Evolutionary conservation across 2,329 filamentous ascomycete species (phyloP).

Genomic region (Mollisia scopiformis): DNA sequence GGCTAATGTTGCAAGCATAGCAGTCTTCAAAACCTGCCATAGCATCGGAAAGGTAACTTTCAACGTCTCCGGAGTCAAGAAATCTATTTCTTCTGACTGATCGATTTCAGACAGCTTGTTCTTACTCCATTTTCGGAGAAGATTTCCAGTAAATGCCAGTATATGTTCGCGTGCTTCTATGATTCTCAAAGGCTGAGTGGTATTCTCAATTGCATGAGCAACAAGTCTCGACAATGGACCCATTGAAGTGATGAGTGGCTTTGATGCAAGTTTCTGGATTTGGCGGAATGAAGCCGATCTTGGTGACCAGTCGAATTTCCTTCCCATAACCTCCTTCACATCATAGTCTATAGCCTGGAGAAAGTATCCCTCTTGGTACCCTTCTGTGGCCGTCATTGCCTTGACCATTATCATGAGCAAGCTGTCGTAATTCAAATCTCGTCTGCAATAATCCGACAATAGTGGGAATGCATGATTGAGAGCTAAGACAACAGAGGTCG

Average conservation of each 20-base stretch:
- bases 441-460: constrained; percentile 54
- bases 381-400: constrained; percentile 61
- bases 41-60: constrained; percentile 61
- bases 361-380: constrained; percentile 67
- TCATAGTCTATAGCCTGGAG: constrained; percentile 65
- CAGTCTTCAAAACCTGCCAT: constrained; percentile 66
- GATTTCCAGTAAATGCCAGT: constrained; percentile 43
- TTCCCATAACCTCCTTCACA: constrained; percentile 50
- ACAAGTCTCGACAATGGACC: constrained; percentile 66
- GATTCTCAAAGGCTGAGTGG: constrained; percentile 46
- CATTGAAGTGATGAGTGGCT: constrained; percentile 61
- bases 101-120: constrained; percentile 71
- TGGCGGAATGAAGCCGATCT: constrained; percentile 59
- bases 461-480: constrained; percentile 67
- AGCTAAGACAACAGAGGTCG: constrained; percentile 57
- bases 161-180: constrained; percentile 54
- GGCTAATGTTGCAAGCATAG: constrained; percentile 67
- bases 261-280: constrained; percentile 56
- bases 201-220: constrained; percentile 62
- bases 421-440: constrained; percentile 58
- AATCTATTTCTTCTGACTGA: constrained; percentile 58
- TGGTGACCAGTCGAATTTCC: constrained; percentile 61
- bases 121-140: constrained; percentile 68
- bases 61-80: constrained; percentile 59
- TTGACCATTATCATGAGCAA: constrained; percentile 61